Conservation (phyloP, 768 basidiomycete genomes). For the Mrakia frigida region DNA sequence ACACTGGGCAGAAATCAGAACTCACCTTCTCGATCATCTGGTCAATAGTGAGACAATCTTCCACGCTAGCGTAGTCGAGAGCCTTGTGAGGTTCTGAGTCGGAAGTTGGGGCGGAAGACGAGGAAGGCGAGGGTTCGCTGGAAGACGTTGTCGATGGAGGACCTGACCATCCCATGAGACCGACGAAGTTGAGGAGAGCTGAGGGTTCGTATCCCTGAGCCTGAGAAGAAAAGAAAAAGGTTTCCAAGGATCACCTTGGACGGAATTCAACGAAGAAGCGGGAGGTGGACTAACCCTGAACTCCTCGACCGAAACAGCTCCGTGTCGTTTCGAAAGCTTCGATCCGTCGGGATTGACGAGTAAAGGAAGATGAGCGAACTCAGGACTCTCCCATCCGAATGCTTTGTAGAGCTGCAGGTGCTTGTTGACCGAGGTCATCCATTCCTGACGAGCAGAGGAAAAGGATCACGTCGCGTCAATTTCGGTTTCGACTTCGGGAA, state of each 20-base stretch:
- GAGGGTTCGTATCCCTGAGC: constrained; percentile 81
- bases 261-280: too few species aligned
- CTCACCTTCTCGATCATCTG: constrained; percentile 63
- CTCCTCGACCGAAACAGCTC: constrained; percentile 77
- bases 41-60: constrained; percentile 50
- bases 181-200: constrained; percentile 87
- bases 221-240: constrained; percentile 47
- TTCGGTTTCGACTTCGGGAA: not conserved
- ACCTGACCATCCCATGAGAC: constrained; percentile 83
- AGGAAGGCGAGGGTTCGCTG: not conserved
- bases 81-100: constrained; percentile 44
- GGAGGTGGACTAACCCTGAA: constrained; percentile 62
- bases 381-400: constrained; percentile 63
- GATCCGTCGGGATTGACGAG: constrained; percentile 82
- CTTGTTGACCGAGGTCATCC: constrained; percentile 86
- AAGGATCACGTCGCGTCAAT: not conserved
- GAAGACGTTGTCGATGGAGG: not conserved
- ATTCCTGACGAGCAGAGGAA: constrained; percentile 59
- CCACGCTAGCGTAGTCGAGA: constrained; percentile 62
- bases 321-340: constrained; percentile 92
- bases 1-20: not conserved
- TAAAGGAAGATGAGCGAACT: constrained; percentile 86
- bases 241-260: not conserved
- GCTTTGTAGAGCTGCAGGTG: constrained; percentile 84
- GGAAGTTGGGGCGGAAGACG: constrained; percentile 31